Base-by-base conservation (phyloP, 2,329 filamentous ascomycete species). In the Xylaria digitata region DNA sequence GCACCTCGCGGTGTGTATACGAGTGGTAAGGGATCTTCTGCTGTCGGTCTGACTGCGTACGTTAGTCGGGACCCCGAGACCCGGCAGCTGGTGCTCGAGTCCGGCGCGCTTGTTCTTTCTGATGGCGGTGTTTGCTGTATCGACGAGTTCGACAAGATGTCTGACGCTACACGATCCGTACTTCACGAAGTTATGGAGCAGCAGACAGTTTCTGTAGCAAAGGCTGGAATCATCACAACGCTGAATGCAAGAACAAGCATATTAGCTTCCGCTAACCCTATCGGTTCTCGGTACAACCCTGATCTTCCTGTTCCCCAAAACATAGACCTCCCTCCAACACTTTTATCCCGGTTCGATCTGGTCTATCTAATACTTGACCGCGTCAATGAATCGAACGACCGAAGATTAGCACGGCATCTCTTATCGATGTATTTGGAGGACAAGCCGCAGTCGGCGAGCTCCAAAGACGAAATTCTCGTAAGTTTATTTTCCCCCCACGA, bases 381-480 rank as follows among this genome's bases (percentile, higher is more conserved):
- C 7, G 90, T 96, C 57, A 95, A 98, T 75, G 96, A 98, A 81
- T 91, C 92, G 76, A 90, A 87, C 61, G 96, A 99, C 79, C 91
- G 94, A 69, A 90, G 93, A 50, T 84, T 99, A 63, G 96, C 96
- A 13, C 92, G 94, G 76, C 96, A 99, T 84, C 82, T 99, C 74
- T 88, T 99, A 37, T 93, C 93, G 63, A 96, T 99, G 90, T 99
- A 99, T 77, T 86, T 99, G 26, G 96, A 99, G 79, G 96, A 99
- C 77, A 92, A 88, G 48, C 96, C 96, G 1, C 92, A 97, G 32
- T 94, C 94, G 66, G 96, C 92, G 1, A 81, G 87, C 0, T 89
- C 89, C 42, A 84, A 82, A 54, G 85, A 90, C 37, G 96, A 98
- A 75, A 90, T 98, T 68, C 81, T 97, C 70, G 91, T 94, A 85